phyloP scores from a whole-genome alignment of 2,329 filamentous ascomycete species.

The Phialophora macrospora region DNA sequence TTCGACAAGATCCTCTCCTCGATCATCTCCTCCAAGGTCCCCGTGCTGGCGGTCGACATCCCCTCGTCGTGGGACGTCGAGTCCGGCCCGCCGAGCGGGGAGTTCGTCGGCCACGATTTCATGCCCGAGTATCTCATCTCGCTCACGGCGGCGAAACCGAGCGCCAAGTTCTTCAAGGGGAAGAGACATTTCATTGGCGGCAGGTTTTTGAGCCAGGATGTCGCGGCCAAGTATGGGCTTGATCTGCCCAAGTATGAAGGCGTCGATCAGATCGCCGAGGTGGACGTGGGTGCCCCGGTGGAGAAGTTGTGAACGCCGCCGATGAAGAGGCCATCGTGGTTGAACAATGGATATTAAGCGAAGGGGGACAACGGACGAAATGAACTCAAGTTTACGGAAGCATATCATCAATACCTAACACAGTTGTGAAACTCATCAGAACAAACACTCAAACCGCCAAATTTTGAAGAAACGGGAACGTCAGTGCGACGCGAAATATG shows the following conservation, averaged over 20 bases:
- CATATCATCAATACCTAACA: neutral
- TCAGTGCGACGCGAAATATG: neutral
- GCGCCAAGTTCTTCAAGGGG: slow-evolving; percentile 81
- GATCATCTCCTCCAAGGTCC: slow-evolving; percentile 70
- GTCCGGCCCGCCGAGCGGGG: slow-evolving; percentile 75
- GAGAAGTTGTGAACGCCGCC: slow-evolving; percentile 35
- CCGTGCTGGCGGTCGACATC: slow-evolving; percentile 87
- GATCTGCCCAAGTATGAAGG: slow-evolving; percentile 83
- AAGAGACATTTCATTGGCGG: slow-evolving; percentile 86
- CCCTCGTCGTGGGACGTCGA: slow-evolving; percentile 96
- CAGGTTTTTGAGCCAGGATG: slow-evolving; percentile 76
- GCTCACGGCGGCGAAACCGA: slow-evolving; percentile 89
- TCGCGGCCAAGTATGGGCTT: slow-evolving; percentile 84
- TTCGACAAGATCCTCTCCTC: slow-evolving; percentile 81
- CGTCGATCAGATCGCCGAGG: slow-evolving; percentile 84
- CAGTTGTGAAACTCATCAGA: neutral
- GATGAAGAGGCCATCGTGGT: too few relatives aligned
- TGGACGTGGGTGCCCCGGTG: slow-evolving; percentile 36
- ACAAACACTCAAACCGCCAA: neutral
- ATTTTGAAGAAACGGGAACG: neutral
- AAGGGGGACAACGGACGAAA: neutral
- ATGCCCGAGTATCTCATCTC: slow-evolving; percentile 81
- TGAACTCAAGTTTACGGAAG: neutral
- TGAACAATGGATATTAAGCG: neutral
- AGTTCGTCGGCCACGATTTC: slow-evolving; percentile 74